Conservation (phyloP, 2,329 filamentous ascomycete genomes). For the Meredithiella fracta region DNA sequence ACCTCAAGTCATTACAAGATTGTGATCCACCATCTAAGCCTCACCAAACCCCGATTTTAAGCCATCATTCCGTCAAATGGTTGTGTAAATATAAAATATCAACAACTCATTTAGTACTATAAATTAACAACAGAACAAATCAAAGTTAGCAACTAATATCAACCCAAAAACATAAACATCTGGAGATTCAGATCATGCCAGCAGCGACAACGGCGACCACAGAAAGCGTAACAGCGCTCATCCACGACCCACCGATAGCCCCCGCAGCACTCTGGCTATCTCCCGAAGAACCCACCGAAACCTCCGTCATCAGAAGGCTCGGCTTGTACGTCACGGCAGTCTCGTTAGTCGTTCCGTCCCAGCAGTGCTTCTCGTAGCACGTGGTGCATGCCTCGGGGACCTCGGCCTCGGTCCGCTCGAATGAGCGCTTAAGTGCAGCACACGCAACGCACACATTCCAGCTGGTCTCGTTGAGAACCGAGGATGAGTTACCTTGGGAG, state of each 20-base stretch:
- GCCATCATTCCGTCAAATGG: neutral
- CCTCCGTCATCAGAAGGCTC: neutral
- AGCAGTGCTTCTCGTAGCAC: conserved; percentile 80
- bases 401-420: conserved; percentile 50
- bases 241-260: neutral
- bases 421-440: conserved; percentile 62
- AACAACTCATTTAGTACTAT: neutral
- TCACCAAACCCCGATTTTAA: neutral
- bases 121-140: neutral
- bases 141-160: neutral
- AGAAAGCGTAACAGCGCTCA: conserved; percentile 2
- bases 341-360: conserved; percentile 54
- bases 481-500: conserved; percentile 66
- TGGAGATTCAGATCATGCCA: neutral
- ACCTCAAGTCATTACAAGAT: neutral
- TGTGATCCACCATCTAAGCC: neutral
- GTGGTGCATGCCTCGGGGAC: conserved; percentile 55
- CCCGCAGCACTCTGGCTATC: neutral
- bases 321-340: conserved; percentile 11
- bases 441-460: conserved; percentile 83
- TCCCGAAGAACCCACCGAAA: neutral
- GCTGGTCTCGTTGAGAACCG: conserved; percentile 34
- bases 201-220: neutral
- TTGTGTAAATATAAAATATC: neutral
- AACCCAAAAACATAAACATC: no score